Evolutionary conservation across 148 eudicot species (phyloP).

Genomic region (Vaccinium myrtillus): DNA sequence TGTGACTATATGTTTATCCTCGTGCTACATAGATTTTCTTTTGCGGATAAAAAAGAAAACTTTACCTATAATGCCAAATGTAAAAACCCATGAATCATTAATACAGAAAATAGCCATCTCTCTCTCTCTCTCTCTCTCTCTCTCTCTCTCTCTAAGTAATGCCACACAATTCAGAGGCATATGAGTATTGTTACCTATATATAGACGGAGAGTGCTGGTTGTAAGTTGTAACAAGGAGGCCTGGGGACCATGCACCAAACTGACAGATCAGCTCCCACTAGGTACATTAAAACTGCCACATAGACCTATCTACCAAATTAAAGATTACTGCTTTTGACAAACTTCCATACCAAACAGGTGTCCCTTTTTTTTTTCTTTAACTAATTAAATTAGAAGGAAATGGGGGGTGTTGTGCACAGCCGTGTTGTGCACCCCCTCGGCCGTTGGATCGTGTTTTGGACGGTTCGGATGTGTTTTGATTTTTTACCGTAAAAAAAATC

Average conservation of each 20-base stretch:
- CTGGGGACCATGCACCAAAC: background rate
- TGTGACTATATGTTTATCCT: too few species aligned
- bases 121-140: background rate
- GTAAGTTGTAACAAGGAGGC: background rate
- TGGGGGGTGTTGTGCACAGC: too few species aligned
- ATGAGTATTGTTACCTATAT: background rate
- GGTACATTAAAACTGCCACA: background rate
- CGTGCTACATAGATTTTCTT: too few species aligned
- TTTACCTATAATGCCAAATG: conserved; percentile 23
- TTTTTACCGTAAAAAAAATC: too few species aligned
- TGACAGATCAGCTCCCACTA: background rate
- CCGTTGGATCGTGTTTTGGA: too few species aligned
- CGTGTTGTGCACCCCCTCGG: too few species aligned
- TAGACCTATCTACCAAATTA: background rate
- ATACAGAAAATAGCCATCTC: conserved; percentile 14
- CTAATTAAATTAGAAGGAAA: too few species aligned
- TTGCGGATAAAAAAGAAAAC: too few species aligned
- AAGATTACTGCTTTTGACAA: background rate
- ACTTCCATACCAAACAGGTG: background rate
- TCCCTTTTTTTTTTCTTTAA: background rate
- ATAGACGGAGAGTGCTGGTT: background rate
- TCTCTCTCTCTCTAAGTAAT: background rate
- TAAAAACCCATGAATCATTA: conserved; percentile 15
- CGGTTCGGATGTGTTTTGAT: too few species aligned
- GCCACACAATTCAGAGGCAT: background rate